Conservation (phyloP, 768 basidiomycete genomes). For the Crassisporium funariophilum region DNA sequence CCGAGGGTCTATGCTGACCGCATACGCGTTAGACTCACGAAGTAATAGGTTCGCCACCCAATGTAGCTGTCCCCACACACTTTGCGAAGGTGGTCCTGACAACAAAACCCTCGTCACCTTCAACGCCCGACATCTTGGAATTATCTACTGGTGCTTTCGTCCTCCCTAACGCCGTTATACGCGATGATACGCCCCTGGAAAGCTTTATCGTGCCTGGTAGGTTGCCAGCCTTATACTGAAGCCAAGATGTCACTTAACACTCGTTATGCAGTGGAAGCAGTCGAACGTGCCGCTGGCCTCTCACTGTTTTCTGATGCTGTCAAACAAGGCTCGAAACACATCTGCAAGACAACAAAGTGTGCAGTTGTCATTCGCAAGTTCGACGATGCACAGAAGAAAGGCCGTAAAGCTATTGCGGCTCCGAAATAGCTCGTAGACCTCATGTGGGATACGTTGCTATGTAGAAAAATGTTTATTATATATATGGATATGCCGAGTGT, state of each 20-base stretch:
- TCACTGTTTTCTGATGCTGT: constrained; percentile 83
- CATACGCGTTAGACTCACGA: constrained; percentile 72
- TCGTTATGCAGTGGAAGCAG: constrained; percentile 73
- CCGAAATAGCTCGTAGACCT: constrained; percentile 46
- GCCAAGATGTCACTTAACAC: neutral
- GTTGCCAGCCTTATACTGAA: constrained; percentile 21
- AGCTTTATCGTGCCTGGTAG: constrained; percentile 82
- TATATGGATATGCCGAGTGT: too few relatives aligned
- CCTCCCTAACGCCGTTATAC: constrained; percentile 90
- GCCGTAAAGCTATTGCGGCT: constrained; percentile 55
- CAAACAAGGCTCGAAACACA: constrained; percentile 75
- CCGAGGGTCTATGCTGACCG: neutral
- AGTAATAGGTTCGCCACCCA: constrained; percentile 91
- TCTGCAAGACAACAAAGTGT: constrained; percentile 89
- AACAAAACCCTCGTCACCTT: constrained; percentile 72
- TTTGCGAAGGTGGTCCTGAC: constrained; percentile 95
- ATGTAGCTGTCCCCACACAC: constrained; percentile 93
- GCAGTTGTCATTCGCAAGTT: constrained; percentile 86
- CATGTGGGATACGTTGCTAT: too few relatives aligned
- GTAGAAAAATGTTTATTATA: too few relatives aligned
- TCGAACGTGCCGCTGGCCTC: constrained; percentile 89
- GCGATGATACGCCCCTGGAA: constrained; percentile 79
- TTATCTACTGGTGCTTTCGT: constrained; percentile 93
- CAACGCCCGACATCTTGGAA: constrained; percentile 69
- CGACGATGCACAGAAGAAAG: constrained; percentile 83